Evolutionary conservation across 2,329 filamentous ascomycete genomes (phyloP).

Genomic region (Paecilomyces sp.): DNA sequence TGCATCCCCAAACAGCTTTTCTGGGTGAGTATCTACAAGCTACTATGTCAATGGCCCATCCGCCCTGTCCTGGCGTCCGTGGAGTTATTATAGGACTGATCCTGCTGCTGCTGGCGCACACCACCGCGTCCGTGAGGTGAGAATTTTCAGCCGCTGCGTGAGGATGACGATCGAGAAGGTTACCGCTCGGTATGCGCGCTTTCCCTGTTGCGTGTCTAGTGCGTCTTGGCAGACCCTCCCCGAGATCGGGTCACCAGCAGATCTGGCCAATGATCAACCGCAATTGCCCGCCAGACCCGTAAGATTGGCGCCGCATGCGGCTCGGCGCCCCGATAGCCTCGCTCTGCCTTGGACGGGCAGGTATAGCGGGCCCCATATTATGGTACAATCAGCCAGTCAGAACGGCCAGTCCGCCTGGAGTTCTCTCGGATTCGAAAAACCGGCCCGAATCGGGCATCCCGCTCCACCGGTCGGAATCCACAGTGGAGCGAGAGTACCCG

Average conservation of each 20-base stretch:
- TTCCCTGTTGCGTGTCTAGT: background rate
- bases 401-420: background rate
- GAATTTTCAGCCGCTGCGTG: background rate
- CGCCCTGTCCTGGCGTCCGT: background rate
- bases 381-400: slow-evolving; percentile 9
- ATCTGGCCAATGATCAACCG: background rate
- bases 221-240: background rate
- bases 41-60: background rate
- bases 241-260: background rate
- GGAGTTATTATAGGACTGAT: background rate
- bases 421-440: slow-evolving; percentile 14
- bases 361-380: slow-evolving; percentile 5
- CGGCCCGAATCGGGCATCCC: slow-evolving; percentile 18
- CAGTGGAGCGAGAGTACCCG: slow-evolving; percentile 3
- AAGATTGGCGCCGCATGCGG: background rate
- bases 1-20: too few relatives aligned
- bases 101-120: too few relatives aligned
- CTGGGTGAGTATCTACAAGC: too few relatives aligned
- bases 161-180: background rate
- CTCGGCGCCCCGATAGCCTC: background rate
- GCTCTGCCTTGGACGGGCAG: background rate
- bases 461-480: slow-evolving; percentile 14
- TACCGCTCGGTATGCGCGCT: background rate
- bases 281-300: background rate
- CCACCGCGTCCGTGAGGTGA: too few relatives aligned